Evolutionary conservation across 495 filamentous ascomycete genomes (phyloP).

Genomic region (Aspergillus bertholletiae): DNA sequence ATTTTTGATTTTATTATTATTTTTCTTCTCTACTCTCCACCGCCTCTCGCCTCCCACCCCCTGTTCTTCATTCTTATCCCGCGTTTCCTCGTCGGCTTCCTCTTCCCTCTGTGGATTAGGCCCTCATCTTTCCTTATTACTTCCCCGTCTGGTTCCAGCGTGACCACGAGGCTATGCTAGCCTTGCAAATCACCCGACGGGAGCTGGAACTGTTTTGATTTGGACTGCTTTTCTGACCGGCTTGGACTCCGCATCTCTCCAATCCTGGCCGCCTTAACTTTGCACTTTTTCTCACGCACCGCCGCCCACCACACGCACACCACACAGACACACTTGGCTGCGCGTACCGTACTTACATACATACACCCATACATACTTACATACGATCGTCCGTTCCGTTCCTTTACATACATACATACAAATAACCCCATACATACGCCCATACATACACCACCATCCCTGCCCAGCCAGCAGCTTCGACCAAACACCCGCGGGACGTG

Average conservation of each 20-base stretch:
- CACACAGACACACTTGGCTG: neutral
- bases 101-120: constrained; percentile 14
- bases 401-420: constrained; percentile 11
- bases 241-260: constrained; percentile 16
- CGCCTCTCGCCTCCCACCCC: constrained; percentile 24
- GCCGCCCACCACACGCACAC: constrained; percentile 1
- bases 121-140: constrained; percentile 4
- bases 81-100: constrained; percentile 4
- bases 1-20: constrained; percentile 12
- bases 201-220: constrained; percentile 23
- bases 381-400: neutral
- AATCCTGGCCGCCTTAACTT: constrained; percentile 21
- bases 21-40: constrained; percentile 13
- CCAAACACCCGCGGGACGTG: constrained; percentile 19
- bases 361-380: constrained; percentile 4
- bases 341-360: constrained; percentile 10
- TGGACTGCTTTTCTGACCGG: constrained; percentile 20
- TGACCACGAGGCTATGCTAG: constrained; percentile 32
- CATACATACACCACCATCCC: constrained; percentile 13
- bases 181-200: constrained; percentile 30
- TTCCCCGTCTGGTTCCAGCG: constrained; percentile 13
- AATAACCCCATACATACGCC: neutral
- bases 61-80: neutral
- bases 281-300: constrained; percentile 6
- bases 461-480: constrained; percentile 4